Conservation (phyloP, 2,329 filamentous ascomycete species). For the Parafenestella ontariensis region DNA sequence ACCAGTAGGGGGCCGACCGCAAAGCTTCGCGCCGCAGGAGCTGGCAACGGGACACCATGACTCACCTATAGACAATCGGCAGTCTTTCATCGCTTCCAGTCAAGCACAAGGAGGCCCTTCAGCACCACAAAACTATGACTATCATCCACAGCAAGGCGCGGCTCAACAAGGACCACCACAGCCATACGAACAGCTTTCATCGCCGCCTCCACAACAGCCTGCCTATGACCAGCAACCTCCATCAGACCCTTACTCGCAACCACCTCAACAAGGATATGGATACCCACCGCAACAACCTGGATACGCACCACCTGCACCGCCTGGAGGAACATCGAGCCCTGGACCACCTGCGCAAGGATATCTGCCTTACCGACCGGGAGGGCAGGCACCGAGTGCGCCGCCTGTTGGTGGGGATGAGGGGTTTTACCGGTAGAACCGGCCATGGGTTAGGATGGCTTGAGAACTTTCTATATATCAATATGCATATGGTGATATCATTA, state of each 20-base stretch:
- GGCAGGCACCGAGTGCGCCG: slow-evolving; percentile 38
- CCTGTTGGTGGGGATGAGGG: slow-evolving; percentile 43
- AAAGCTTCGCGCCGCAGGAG: slow-evolving; percentile 55
- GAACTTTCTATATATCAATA: background rate
- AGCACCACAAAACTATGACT: slow-evolving; percentile 36
- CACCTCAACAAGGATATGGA: slow-evolving; percentile 34
- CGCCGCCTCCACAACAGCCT: slow-evolving; percentile 33
- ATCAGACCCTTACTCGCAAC: slow-evolving; percentile 39
- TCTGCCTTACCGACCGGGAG: slow-evolving; percentile 44
- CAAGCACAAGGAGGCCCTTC: slow-evolving; percentile 36
- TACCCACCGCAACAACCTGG: slow-evolving; percentile 43
- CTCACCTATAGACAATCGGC: slow-evolving; percentile 55
- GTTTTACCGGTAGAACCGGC: slow-evolving; percentile 32
- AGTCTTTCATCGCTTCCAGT: slow-evolving; percentile 44
- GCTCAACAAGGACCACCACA: slow-evolving; percentile 24
- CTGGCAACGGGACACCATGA: slow-evolving; percentile 56
- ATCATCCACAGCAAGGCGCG: slow-evolving; percentile 33
- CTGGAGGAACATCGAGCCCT: slow-evolving; percentile 31
- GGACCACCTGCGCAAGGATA: slow-evolving; percentile 35
- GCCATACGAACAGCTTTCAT: slow-evolving; percentile 38
- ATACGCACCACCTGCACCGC: slow-evolving; percentile 43
- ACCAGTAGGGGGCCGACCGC: slow-evolving; percentile 41
- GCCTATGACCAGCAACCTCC: slow-evolving; percentile 32
- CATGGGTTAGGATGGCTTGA: background rate
- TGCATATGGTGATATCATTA: background rate